phyloP scores from a whole-genome alignment of 2,329 filamentous ascomycete genomes.

The Madurella mycetomatis region DNA sequence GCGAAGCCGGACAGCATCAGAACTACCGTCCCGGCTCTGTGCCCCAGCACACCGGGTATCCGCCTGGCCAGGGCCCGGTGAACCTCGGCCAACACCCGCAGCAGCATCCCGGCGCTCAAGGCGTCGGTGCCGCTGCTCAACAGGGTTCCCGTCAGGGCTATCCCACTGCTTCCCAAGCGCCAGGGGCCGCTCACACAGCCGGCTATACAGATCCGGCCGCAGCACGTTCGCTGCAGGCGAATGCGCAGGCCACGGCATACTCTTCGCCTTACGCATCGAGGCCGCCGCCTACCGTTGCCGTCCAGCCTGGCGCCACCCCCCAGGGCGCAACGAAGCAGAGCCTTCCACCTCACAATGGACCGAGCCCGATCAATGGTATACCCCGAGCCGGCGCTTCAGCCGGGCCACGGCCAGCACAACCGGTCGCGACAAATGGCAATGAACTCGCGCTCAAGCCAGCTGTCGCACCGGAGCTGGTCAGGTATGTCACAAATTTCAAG shows the following conservation, averaged over 20 bases:
- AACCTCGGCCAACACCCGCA: slow-evolving; percentile 21
- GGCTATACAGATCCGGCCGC: slow-evolving; percentile 25
- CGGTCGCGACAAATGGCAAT: slow-evolving; percentile 4
- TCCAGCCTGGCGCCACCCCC: slow-evolving; percentile 14
- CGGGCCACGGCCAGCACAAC: slow-evolving; percentile 14
- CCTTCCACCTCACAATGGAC: slow-evolving; percentile 4
- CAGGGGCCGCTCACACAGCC: slow-evolving; percentile 24
- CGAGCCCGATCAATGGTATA: slow-evolving; percentile 19
- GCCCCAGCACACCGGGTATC: slow-evolving; percentile 18
- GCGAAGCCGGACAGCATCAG: slow-evolving; percentile 15
- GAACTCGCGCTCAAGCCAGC: slow-evolving; percentile 28
- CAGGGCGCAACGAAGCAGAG: slow-evolving; percentile 16
- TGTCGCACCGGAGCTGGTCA: slow-evolving; percentile 42
- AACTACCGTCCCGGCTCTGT: slow-evolving; percentile 20
- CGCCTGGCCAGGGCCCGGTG: slow-evolving; percentile 13
- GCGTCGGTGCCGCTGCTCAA: slow-evolving; percentile 17
- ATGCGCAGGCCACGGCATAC: slow-evolving; percentile 27
- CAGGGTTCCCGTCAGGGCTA: slow-evolving; percentile 21
- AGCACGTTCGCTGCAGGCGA: slow-evolving; percentile 22
- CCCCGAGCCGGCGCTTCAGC: slow-evolving; percentile 6
- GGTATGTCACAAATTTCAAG: slow-evolving; percentile 43
- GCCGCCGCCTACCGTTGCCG: slow-evolving; percentile 22
- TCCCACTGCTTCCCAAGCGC: slow-evolving; percentile 13
- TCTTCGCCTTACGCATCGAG: slow-evolving; percentile 31
- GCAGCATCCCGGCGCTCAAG: slow-evolving; percentile 19